These are phyloP conservation scores for Wickerhamiella kazuoi DNA, from an alignment of 805 yeast species.

Conservation along the genomic window DNA sequence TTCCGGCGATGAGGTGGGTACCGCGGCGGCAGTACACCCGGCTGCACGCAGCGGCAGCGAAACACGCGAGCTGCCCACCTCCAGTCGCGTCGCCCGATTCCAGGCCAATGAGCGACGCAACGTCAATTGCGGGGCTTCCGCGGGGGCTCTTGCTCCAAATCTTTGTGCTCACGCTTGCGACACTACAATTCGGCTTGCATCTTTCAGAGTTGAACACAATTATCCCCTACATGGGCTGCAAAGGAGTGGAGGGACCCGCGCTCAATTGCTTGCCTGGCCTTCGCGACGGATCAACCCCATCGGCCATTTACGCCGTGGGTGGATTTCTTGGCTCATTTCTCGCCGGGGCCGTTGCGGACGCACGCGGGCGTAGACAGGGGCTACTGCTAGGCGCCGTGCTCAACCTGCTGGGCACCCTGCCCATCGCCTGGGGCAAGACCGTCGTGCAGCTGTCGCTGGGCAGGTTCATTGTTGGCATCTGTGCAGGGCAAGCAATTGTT, in stretches of 20 bases:
- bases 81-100: too few species aligned
- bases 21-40: too few species aligned
- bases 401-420: conserved; percentile 41
- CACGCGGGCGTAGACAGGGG: conserved; percentile 41
- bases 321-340: conserved; percentile 60
- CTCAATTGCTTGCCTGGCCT: conserved; percentile 40
- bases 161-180: conserved; percentile 50
- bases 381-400: conserved; percentile 32
- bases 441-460: conserved; percentile 38
- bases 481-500: conserved; percentile 78
- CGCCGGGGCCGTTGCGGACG: conserved; percentile 48
- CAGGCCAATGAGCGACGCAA: too few species aligned
- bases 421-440: conserved; percentile 35
- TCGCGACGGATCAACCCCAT: conserved; percentile 50
- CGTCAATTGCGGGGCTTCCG: neutral
- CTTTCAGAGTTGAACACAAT: conserved; percentile 93
- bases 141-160: conserved; percentile 5
- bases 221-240: conserved; percentile 47
- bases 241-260: conserved; percentile 7
- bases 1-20: too few species aligned
- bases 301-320: conserved; percentile 68
- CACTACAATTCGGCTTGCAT: conserved; percentile 86
- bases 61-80: too few species aligned
- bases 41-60: too few species aligned
- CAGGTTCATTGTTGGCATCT: conserved; percentile 62